Percentiles rank a stretch among this genome's conserved stretches.
Evolutionary conservation across 306 rosid species (phyloP).

Genomic region (Sicyos edulis): DNA sequence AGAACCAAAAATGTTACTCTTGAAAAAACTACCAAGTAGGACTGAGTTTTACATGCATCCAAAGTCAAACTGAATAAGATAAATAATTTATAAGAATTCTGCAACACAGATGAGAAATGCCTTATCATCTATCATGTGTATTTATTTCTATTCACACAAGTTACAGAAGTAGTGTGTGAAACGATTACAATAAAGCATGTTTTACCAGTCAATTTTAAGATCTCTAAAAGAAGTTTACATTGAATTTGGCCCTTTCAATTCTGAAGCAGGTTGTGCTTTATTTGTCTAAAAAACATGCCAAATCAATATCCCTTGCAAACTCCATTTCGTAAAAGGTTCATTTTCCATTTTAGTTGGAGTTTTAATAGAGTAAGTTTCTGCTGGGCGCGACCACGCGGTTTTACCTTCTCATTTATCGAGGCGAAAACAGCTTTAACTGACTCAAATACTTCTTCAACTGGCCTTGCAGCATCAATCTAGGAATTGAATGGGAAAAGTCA

Average conservation of each 20-base stretch:
- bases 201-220: not conserved
- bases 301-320: slow-evolving; percentile 10
- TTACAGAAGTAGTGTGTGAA: not conserved
- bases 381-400: slow-evolving; percentile 25
- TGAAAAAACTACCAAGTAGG: too few species aligned
- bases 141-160: not conserved
- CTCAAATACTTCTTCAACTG: slow-evolving; percentile 72
- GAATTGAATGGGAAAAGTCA: slow-evolving; percentile 23
- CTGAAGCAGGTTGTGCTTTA: not conserved
- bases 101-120: not conserved
- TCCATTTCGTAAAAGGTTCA: slow-evolving; percentile 16
- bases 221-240: not conserved
- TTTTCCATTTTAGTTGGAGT: slow-evolving; percentile 22
- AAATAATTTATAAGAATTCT: not conserved
- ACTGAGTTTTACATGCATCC: not conserved
- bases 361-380: slow-evolving; percentile 16
- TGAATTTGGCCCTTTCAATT: not conserved
- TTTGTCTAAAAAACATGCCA: slow-evolving; percentile 2
- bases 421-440: slow-evolving; percentile 64
- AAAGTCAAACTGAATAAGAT: slow-evolving; percentile 1
- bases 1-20: too few species aligned
- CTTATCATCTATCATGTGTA: not conserved
- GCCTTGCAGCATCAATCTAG: slow-evolving; percentile 83
- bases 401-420: slow-evolving; percentile 84
- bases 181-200: not conserved